A percentile compares a stretch with the other conserved stretches of the same genome.
Evolutionary conservation across 805 yeast species (phyloP).

Genomic region (Middelhovenomyces tepae): DNA sequence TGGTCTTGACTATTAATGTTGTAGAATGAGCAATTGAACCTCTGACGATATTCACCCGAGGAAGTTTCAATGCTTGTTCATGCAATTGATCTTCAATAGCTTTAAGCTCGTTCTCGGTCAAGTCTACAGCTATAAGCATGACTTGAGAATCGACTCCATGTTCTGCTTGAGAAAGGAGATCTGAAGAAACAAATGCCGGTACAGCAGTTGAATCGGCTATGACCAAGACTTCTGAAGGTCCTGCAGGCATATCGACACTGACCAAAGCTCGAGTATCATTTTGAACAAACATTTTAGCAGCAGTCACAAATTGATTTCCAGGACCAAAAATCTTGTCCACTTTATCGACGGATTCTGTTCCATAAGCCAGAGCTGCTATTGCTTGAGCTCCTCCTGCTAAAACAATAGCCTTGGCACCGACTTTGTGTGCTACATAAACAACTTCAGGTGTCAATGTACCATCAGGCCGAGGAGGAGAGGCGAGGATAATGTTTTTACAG

Average conservation of each 20-base stretch:
- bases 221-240: conserved; percentile 96
- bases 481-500: conserved; percentile 81
- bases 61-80: conserved; percentile 71
- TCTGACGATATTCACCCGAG: conserved; percentile 89
- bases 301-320: conserved; percentile 98
- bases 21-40: conserved; percentile 89
- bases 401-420: conserved; percentile 84
- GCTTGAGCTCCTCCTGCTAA: conserved; percentile 99
- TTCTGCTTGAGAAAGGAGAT: conserved; percentile 94
- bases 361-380: conserved; percentile 97
- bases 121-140: conserved; percentile 72
- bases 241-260: conserved; percentile 99
- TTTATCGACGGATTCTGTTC: conserved; percentile 85
- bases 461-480: conserved; percentile 91
- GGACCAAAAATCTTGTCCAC: conserved; percentile 98
- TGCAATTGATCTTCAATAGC: conserved; percentile 77
- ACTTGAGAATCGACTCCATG: conserved; percentile 99
- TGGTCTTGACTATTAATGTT: conserved; percentile 56
- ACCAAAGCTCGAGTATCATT: conserved; percentile 93
- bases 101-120: conserved; percentile 49
- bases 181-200: conserved; percentile 95
- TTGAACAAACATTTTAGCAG: conserved; percentile 96
- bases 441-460: conserved; percentile 96
- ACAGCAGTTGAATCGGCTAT: conserved; percentile 82
- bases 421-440: conserved; percentile 91